Conservation (phyloP, 2,329 filamentous ascomycete species). For the Falciphora oryzae region DNA sequence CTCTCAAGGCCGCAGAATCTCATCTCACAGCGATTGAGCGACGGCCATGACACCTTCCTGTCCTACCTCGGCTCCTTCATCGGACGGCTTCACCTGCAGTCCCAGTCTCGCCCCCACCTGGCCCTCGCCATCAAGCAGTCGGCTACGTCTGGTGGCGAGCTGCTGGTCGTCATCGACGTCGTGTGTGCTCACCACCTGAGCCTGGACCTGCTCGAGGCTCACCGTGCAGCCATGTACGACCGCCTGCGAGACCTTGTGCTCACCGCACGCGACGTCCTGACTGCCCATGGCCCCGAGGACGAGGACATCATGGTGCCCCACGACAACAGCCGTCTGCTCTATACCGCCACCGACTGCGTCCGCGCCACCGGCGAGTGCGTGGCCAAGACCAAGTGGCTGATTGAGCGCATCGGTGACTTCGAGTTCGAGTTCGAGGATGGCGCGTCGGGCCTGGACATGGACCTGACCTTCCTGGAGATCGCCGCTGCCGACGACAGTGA, state of each 20-base stretch:
- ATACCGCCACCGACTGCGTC: slow-evolving; percentile 81
- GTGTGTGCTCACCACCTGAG: slow-evolving; percentile 69
- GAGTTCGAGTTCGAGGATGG: slow-evolving; percentile 68
- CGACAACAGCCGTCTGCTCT: slow-evolving; percentile 68
- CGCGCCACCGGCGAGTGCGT: slow-evolving; percentile 88
- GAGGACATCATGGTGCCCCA: slow-evolving; percentile 77
- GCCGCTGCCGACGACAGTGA: slow-evolving; percentile 29
- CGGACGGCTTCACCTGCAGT: slow-evolving; percentile 81
- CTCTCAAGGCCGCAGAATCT: slow-evolving; percentile 62
- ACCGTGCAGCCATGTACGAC: slow-evolving; percentile 71
- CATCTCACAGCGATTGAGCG: slow-evolving; percentile 75
- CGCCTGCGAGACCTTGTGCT: slow-evolving; percentile 74
- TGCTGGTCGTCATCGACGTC: slow-evolving; percentile 74
- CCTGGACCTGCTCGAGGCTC: slow-evolving; percentile 59
- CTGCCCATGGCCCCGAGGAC: slow-evolving; percentile 59
- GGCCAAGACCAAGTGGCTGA: slow-evolving; percentile 74
- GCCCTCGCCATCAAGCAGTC: slow-evolving; percentile 78
- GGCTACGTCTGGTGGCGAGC: slow-evolving; percentile 70
- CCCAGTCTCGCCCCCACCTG: slow-evolving; percentile 81
- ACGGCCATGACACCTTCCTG: slow-evolving; percentile 80
- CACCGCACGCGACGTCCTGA: slow-evolving; percentile 74
- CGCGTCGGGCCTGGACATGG: slow-evolving; percentile 45
- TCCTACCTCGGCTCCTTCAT: slow-evolving; percentile 92
- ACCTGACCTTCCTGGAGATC: slow-evolving; percentile 47
- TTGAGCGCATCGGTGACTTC: slow-evolving; percentile 87